Base-by-base conservation (phyloP, 1,284 basidiomycete genomes). In the Acaromyces ingoldii region DNA sequence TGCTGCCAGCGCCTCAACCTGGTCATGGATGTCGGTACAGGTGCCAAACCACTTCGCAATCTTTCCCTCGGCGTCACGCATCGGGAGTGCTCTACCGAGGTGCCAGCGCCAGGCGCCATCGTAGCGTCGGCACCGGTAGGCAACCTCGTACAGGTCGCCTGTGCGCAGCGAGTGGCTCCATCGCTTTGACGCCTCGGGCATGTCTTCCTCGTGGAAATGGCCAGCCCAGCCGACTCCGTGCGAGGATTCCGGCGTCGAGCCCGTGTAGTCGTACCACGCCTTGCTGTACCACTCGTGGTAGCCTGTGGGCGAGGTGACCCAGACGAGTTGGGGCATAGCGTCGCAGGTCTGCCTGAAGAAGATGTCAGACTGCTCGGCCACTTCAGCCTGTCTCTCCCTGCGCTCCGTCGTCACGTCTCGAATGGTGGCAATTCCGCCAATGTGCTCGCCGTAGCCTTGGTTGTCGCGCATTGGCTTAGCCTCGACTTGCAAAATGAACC, bases 91-190 rank as follows among this genome's bases (percentile, higher is more conserved):
- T 26, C 73, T 62, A 15, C 73, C 74, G 9, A 76, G 58, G 49
- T 67, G 55, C 73, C 73, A 76, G 31, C 71, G 62, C 56, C 53
- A 75, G 13, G 47, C 39, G 19, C 73, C 74, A 48, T 76, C 73
- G 29, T 65, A 52, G 29, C 62, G 53, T 37, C 58, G 51, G 57
- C 64, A 60, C 5, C 76, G 66, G 55, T 77, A 76, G 53, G 75
- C 75, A 49, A 66, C 63, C 38, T 64, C 61, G 53, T 77, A 77
- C 0, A 67, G 67, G 24, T 76, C 74, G 22, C 76, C 75, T 0
- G 74, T 76, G 33, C 72, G 70, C 44, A 76, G 62, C 4, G 70
- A 75, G 33, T 74, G 67, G 1, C 60, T 59, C 75, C 76, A 76
- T 4, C 65, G 59, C 17, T 55, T 53, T 31, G 64, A 56, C 15